phyloP scores from a whole-genome alignment of 768 basidiomycete genomes.

The Boletus reticulatus region DNA sequence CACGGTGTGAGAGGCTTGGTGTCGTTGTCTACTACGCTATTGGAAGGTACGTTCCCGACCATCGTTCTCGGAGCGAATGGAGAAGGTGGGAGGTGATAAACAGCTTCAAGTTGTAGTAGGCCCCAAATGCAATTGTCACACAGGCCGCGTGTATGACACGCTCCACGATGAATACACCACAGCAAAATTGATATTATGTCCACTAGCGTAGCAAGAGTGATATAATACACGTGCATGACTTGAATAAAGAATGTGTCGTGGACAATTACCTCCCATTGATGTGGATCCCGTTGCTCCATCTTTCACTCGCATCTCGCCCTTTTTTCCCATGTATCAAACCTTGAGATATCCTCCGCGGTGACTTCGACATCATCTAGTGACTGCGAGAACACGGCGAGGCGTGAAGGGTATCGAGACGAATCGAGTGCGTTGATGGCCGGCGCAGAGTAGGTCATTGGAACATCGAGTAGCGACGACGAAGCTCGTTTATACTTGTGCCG shows the following conservation, averaged over 20 bases:
- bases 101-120: neutral
- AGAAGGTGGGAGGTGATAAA: conserved; percentile 10
- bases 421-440: conserved; percentile 38
- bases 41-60: conserved; percentile 19
- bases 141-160: conserved; percentile 25
- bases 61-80: conserved; percentile 8
- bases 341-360: conserved; percentile 1
- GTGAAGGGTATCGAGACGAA: conserved; percentile 7
- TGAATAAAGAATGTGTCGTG: neutral
- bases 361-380: neutral
- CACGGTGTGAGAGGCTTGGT: conserved; percentile 1
- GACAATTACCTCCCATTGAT: no score
- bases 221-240: conserved; percentile 18
- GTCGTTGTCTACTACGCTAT: conserved; percentile 11
- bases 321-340: conserved; percentile 41
- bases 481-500: conserved; percentile 30
- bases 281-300: conserved; percentile 42
- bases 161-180: neutral
- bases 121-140: conserved; percentile 19
- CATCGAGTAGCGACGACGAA: conserved; percentile 41
- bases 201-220: neutral
- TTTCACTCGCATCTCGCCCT: conserved; percentile 50
- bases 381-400: neutral
- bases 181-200: neutral
- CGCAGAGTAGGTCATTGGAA: conserved; percentile 26